phyloP scores from a whole-genome alignment of 352 stramenopile species.

The Globisporangium rhizosaccharum region DNA sequence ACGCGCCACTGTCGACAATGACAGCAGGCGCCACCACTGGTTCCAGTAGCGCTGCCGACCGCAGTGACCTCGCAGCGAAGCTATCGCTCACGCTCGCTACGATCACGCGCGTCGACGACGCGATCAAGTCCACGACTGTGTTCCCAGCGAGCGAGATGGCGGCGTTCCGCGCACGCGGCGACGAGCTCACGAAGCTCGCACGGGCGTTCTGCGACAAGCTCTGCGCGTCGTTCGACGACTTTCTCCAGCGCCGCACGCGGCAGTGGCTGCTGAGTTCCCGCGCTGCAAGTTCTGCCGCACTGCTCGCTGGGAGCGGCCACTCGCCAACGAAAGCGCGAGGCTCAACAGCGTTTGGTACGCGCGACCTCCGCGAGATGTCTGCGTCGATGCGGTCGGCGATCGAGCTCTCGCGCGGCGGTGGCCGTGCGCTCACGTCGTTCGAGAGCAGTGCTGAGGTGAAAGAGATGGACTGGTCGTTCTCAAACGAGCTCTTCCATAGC shows the following conservation, averaged over 20 bases:
- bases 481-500: constrained; percentile 50
- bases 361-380: constrained; percentile 26
- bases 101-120: constrained; percentile 37
- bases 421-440: constrained; percentile 33
- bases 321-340: constrained; percentile 9
- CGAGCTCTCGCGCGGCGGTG: constrained; percentile 20
- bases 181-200: constrained; percentile 45
- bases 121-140: constrained; percentile 47
- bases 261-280: constrained; percentile 28
- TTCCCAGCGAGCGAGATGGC: constrained; percentile 66
- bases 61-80: constrained; percentile 22
- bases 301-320: not conserved
- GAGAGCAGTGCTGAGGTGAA: constrained; percentile 21
- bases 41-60: not conserved
- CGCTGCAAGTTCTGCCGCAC: constrained; percentile 1
- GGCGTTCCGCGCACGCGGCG: constrained; percentile 45
- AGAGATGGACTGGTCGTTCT: constrained; percentile 67
- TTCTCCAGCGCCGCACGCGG: constrained; percentile 43
- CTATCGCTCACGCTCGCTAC: constrained; percentile 35
- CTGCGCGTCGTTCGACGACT: constrained; percentile 41
- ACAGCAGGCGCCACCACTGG: constrained; percentile 8
- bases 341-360: constrained; percentile 1
- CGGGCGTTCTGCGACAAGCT: constrained; percentile 52
- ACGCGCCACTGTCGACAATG: constrained; percentile 5
- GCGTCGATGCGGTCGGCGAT: constrained; percentile 18